phyloP scores from a whole-genome alignment of 106 monocot species.

The Iris macrosiphon region DNA sequence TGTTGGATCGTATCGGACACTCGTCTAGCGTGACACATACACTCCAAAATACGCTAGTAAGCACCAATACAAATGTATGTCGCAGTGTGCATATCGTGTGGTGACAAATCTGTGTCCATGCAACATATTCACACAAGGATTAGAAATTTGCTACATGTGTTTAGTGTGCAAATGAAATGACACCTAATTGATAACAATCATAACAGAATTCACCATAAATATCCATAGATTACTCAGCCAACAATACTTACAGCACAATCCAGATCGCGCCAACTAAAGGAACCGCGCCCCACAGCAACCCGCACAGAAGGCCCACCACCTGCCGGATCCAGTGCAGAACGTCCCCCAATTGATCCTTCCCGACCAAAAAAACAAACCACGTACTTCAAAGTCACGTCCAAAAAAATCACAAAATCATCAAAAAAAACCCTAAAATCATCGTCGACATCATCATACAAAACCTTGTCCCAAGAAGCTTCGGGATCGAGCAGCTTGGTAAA shows the following conservation, averaged over 20 bases:
- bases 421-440: not conserved
- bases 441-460: conserved; percentile 14
- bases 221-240: too few relatives aligned
- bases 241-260: conserved; percentile 85
- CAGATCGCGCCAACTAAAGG: conserved; percentile 80
- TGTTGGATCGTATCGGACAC: too few relatives aligned
- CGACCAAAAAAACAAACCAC: not conserved
- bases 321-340: conserved; percentile 96
- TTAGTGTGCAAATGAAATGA: too few relatives aligned
- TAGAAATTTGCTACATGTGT: too few relatives aligned
- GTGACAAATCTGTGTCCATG: too few relatives aligned
- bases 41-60: too few relatives aligned
- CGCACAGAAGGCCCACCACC: conserved; percentile 61
- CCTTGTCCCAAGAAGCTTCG: conserved; percentile 91
- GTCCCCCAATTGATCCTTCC: conserved; percentile 84
- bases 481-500: conserved; percentile 79
- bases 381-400: not conserved
- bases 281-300: conserved; percentile 78
- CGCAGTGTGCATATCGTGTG: too few relatives aligned
- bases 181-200: too few relatives aligned
- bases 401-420: conserved; percentile 1
- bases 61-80: too few relatives aligned
- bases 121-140: too few relatives aligned
- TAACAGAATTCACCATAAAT: too few relatives aligned
- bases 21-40: too few relatives aligned